Base-by-base conservation (phyloP, 2,329 filamentous ascomycete genomes). In the Zasmidium cellare region DNA sequence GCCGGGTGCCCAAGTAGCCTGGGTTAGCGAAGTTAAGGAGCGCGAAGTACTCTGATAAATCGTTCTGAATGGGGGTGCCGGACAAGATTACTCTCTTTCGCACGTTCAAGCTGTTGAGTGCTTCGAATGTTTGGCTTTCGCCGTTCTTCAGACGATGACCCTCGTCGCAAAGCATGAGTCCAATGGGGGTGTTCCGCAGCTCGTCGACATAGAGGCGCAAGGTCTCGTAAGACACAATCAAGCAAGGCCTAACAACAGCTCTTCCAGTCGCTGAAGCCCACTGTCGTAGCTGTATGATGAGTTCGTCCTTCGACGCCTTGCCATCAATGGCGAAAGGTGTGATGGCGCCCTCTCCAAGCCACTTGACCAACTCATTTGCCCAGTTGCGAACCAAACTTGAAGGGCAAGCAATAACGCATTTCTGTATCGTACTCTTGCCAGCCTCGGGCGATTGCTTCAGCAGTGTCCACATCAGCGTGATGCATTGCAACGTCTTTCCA, bases 161-260 rank as follows among this genome's bases (percentile, higher is more conserved):
- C 77, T 99, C 94, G 67, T 99, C 94, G 68, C 94, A 97, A 35
- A 99, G 85, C 76, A 99, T 86, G 3, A 99, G 78, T 3, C 94
- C 94, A 60, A 99, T 97, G 19, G 90, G 88, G 1, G 91, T 92
- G 69, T 94, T 87, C 68, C 89, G 93, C 54, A 99, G 83, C 74
- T 96, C 91, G 41, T 96, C 91, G 14, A 91, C 89, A 68, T 99
- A 94, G 54, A 97, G 79, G 55, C 94, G 88, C 16, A 99, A 81
- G 0, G 94, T 97, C 75, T 99, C 94, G 71, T 99, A 99, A 0
- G 94, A 99, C 45, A 99, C 92, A 58, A 99, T 99, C 53, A 99
- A 89, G 35, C 97, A 92, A 0, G 94, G 94, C 35, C 94, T 83
- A 2, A 92, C 94, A 20, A 99, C 87, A 12, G 91, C 82, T 50